These are phyloP conservation scores for Starmerella floris DNA, from an alignment of 805 yeast genomes.

Conservation along the genomic window DNA sequence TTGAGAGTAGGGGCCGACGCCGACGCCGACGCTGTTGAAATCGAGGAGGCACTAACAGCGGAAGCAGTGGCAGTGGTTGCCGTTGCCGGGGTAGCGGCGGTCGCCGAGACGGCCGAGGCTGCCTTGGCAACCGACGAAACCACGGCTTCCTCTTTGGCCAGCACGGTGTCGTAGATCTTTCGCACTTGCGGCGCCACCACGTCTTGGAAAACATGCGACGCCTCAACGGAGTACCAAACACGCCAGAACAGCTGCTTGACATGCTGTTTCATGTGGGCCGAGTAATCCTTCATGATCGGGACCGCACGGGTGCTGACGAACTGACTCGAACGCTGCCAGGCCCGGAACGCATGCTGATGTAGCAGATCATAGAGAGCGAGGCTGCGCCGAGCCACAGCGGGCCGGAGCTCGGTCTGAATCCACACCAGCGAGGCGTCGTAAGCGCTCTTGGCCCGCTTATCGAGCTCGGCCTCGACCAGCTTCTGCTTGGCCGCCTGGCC, in stretches of 20 bases:
- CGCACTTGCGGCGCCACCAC: slow-evolving; percentile 6
- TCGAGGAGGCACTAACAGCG: not conserved
- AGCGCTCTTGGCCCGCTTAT: not conserved
- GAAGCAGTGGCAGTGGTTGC: not conserved
- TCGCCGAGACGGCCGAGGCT: not conserved
- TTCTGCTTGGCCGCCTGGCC: not conserved
- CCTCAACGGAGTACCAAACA: slow-evolving; percentile 2
- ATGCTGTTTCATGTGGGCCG: not conserved
- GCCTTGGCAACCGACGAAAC: not conserved
- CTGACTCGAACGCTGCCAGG: not conserved
- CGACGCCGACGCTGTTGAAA: slow-evolving; percentile 2
- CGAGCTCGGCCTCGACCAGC: not conserved
- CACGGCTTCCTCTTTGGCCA: not conserved
- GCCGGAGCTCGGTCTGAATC: not conserved
- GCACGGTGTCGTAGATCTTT: slow-evolving; percentile 7
- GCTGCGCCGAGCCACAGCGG: not conserved
- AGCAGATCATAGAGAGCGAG: not conserved
- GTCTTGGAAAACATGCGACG: not conserved
- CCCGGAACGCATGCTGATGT: not conserved
- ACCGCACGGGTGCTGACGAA: not conserved
- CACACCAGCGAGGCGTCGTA: not conserved
- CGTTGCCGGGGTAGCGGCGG: not conserved
- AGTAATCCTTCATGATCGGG: not conserved
- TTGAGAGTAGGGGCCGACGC: not conserved
- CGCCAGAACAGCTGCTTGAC: slow-evolving; percentile 1